Base-by-base conservation (phyloP, 768 basidiomycete genomes). In the Russula sp. region DNA sequence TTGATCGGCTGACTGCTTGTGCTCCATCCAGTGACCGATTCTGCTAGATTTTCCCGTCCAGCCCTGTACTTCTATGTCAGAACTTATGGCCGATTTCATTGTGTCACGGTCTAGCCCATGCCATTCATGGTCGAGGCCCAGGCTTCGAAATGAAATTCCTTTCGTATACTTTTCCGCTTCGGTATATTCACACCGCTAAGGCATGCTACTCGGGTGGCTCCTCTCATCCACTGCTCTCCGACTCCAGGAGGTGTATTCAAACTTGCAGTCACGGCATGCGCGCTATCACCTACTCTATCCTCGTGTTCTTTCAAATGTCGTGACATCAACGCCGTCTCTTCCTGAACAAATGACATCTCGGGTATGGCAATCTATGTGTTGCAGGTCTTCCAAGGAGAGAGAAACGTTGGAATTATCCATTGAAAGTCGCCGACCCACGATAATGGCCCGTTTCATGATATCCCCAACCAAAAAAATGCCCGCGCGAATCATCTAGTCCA, bases 1-100 rank as follows among this genome's bases (percentile, higher is more conserved):
- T 42, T 9, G 41, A 54, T 48, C 41, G 47, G 35, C 32, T 60
- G 29, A 4, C 51, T 65, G 64, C 46, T 66, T 56, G 49, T 16
- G 16, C 20, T 64, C 58, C 65, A 43, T 34, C 45, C 52, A 79
- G 78, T 52, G 78, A 81, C 61, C 78, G 79, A 57, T 79, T 80
- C 62, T 79, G 78, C 66, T 80, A 65, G 73, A 7, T 38, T 56
- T n/a, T n/a, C 25, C 36, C 36, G 41, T 25, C 39, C 47, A 18
- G 16, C 34, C n/a, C 32, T 43, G 34, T 43, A 45, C 52, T 25
- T 49, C 53, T 35, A 18, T 45, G 35, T 20, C 20, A n/a, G 29
- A 32, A 6, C 36, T 39, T 39, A n/a, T 32, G 18, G 10, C 36
- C 29, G 22, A 46, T 55, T 51, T 20, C 56, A 25, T 48, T 50